Base-by-base conservation (phyloP, 257 asterid genomes). In the Penstemon davidsonii region DNA sequence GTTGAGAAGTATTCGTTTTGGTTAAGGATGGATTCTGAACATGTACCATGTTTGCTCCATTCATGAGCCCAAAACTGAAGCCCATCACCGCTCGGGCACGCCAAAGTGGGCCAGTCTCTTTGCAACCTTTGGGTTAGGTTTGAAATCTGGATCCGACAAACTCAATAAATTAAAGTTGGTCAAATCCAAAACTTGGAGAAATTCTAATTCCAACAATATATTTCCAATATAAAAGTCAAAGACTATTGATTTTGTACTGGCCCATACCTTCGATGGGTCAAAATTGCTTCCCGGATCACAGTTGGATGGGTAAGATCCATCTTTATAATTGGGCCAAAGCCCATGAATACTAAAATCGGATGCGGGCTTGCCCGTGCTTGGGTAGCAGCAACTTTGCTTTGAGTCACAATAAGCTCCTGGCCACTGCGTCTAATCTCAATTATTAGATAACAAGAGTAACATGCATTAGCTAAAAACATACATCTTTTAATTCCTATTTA, bases 271-370 rank as follows among this genome's bases (percentile, higher is more conserved):
- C 4, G 79, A 68, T 56, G 70, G 68, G 64, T 78, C 73, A 36
- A 65, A 78, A 3, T 33, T 61, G 51, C 39, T 59, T 19, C 50
- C 53, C 5, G 81, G 68, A 42, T 80, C 80, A 53, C 88, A 85
- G 64, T 79, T 80, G 5, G 84, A 75, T 2, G 88, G 88, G 44
- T 72, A 81, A 8, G 83, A 65, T n/a, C 88, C 88, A 70, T 80
- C 80, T 0, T 66, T 68, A 59, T 71, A 76, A 45, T 83, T 80
- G 8, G 91, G 91, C 91, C 86, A 80, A 5, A 85, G 83, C 13
- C 91, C 88, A 62, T 83, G 91, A 62, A 85, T 85, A 8, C 86
- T 66, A 45, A 85, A 83, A 66, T 85, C 82, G 4, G 80, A 36
- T 0, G 78, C 79, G 3, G 88, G 88, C 62, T 78, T 85, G 44